Conservation (phyloP, 441 rosid genomes). For the Adansonia madagascariensis region DNA sequence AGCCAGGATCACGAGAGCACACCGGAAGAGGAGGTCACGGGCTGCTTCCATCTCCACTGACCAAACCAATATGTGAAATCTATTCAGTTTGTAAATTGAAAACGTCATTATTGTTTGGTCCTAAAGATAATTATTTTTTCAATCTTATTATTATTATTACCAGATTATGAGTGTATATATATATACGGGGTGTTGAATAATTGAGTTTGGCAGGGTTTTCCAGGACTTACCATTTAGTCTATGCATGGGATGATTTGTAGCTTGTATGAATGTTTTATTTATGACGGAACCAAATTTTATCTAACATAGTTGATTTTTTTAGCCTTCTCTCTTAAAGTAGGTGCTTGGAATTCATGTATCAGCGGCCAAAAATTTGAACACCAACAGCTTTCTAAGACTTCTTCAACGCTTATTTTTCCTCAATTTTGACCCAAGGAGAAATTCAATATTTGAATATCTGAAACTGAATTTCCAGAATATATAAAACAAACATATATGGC, state of each 20-base stretch:
- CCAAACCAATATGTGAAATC: slow-evolving; percentile 4
- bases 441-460: background rate
- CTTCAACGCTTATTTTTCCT: background rate
- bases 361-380: background rate
- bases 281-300: slow-evolving; percentile 11
- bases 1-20: slow-evolving; percentile 25
- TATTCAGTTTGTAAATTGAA: background rate
- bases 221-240: background rate
- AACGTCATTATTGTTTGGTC: slow-evolving; percentile 29
- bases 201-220: slow-evolving; percentile 6
- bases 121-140: background rate
- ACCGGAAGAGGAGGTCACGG: slow-evolving; percentile 31
- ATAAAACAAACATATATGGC: background rate
- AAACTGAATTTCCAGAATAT: background rate
- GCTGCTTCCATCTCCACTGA: background rate
- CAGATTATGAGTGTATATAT: background rate
- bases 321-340: background rate
- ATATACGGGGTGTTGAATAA: background rate
- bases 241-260: background rate
- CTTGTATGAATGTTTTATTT: background rate
- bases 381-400: background rate
- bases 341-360: background rate
- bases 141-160: background rate
- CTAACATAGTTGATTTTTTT: background rate
- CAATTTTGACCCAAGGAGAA: background rate